These are phyloP conservation scores for Buxus sempervirens DNA, from an alignment of 164 flowering plant genomes.

Conservation along the genomic window DNA sequence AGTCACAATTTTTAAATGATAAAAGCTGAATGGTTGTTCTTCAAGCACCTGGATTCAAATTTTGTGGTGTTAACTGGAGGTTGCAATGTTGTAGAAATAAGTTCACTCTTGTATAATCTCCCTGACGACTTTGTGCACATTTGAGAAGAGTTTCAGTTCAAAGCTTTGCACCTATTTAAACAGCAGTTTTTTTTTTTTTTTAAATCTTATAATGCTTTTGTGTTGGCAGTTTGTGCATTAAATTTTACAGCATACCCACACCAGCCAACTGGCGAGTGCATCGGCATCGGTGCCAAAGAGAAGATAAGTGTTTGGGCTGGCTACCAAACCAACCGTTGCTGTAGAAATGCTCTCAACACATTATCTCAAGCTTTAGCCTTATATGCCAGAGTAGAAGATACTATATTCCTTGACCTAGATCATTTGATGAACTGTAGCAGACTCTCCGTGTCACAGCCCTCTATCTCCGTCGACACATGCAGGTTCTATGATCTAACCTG, in stretches of 20 bases:
- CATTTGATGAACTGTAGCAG: conserved; percentile 35
- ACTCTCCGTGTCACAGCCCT: conserved; percentile 14
- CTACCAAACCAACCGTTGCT: conserved; percentile 39
- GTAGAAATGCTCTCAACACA: conserved; percentile 37
- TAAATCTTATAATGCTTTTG: neutral
- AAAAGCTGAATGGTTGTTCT: too few relatives aligned
- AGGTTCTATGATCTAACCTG: conserved; percentile 26
- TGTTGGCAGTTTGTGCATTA: conserved; percentile 34
- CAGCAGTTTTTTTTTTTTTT: too few relatives aligned
- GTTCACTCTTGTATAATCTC: too few relatives aligned
- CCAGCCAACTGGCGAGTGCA: conserved; percentile 46
- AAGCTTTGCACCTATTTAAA: too few relatives aligned
- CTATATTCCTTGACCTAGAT: conserved; percentile 29
- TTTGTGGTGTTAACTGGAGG: too few relatives aligned
- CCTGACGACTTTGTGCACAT: too few relatives aligned
- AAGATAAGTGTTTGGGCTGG: conserved; percentile 33
- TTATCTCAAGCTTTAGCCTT: conserved; percentile 42
- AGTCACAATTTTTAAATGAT: too few relatives aligned
- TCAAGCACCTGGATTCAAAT: too few relatives aligned
- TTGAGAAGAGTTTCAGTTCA: too few relatives aligned
- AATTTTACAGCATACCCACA: conserved; percentile 35
- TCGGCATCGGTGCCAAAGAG: conserved; percentile 5
- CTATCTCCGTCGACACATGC: conserved; percentile 25
- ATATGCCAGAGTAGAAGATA: conserved; percentile 7
- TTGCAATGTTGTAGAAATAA: too few relatives aligned